Evolutionary conservation across 73 alveolate genomes (phyloP), one percentile per base, ranked within the genome.

Genomic region (Symbiodinium pilosum): DNA sequence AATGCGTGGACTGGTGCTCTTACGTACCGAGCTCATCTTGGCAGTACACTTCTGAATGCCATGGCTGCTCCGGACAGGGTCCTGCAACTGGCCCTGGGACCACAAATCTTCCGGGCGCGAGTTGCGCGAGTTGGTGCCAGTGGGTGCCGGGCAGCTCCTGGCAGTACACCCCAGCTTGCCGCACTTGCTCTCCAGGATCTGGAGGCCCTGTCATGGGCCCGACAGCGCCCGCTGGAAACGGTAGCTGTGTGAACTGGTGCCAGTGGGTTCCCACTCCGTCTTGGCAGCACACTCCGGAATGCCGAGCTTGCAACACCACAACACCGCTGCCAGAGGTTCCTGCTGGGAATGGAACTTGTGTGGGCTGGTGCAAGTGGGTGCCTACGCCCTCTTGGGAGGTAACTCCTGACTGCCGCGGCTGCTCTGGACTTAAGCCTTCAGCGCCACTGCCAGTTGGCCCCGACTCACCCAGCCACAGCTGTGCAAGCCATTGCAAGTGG

Each of bases 351-450:
- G 83, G 41, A n/a, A 69, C 83, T 47, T 86, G 93, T n/a, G 93
- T 51, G 54, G 68, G 93, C 47, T 86, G 93, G 93, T 86, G 93
- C 42, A 44, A 86, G 83, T 86, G 93, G 93, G 93, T 86, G 81
- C 93, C 93, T 24, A 32, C 44, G 51, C 52, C 83, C 3, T 86
- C 93, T 40, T 40, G 93, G 77, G 83, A 86, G 9, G 30, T 28
- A 34, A 86, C 93, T 5, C 93, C 93, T 34, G 83, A 86, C 28
- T 86, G 93, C 83, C 83, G 83, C 18, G 40, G 83, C 24, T 86
- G 93, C 83, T 30, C 44, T 3, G 51, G 28, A 14, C 81, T 32
- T 24, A 24, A 14, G 41, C 75, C 77, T 42, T 32, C 20, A 8
- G 38, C 24, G 4, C 12, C 11, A 9, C 9, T n/a, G 83, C 81